Conservation (phyloP, 352 stramenopile species). For the Elongisporangium undulatum region DNA sequence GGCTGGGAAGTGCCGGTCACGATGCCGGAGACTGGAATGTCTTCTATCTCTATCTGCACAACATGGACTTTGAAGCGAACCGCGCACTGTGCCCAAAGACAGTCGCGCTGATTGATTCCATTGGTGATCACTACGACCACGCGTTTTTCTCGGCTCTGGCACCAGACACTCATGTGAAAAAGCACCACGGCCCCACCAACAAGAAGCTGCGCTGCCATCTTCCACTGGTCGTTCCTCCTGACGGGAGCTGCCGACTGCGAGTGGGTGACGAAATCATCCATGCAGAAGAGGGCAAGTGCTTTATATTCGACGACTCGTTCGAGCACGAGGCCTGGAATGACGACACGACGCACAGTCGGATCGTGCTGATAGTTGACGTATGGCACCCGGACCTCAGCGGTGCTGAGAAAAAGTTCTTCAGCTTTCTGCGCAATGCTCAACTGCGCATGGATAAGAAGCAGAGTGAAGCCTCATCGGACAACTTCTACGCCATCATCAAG, state of each 20-base stretch:
- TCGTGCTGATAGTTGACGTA: conserved; percentile 93
- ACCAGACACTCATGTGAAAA: conserved; percentile 69
- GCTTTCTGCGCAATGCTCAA: conserved; percentile 64
- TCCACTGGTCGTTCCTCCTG: conserved; percentile 73
- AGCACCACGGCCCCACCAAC: conserved; percentile 88
- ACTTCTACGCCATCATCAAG: conserved; percentile 75
- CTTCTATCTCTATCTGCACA: conserved; percentile 87
- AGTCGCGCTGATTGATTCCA: conserved; percentile 45
- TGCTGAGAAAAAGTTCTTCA: conserved; percentile 89
- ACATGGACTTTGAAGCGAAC: conserved; percentile 76
- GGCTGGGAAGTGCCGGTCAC: conserved; percentile 69
- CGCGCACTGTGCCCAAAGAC: conserved; percentile 64
- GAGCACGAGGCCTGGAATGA: conserved; percentile 98
- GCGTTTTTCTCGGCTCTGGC: conserved; percentile 87
- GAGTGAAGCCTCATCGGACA: conserved; percentile 31
- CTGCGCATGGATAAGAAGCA: conserved; percentile 54
- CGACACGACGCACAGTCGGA: conserved; percentile 66
- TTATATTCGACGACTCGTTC: conserved; percentile 98
- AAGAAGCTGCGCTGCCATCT: conserved; percentile 90
- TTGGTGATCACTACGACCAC: conserved; percentile 70
- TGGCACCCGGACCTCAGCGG: conserved; percentile 93
- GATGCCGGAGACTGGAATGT: conserved; percentile 86
- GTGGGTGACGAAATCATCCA: conserved; percentile 62
- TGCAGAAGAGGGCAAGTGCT: conserved; percentile 87
- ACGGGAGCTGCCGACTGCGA: conserved; percentile 50